A percentile compares a stretch with the other conserved stretches of the same genome.
Conservation (phyloP, 768 basidiomycete genomes). For the Lepiota venenata region DNA sequence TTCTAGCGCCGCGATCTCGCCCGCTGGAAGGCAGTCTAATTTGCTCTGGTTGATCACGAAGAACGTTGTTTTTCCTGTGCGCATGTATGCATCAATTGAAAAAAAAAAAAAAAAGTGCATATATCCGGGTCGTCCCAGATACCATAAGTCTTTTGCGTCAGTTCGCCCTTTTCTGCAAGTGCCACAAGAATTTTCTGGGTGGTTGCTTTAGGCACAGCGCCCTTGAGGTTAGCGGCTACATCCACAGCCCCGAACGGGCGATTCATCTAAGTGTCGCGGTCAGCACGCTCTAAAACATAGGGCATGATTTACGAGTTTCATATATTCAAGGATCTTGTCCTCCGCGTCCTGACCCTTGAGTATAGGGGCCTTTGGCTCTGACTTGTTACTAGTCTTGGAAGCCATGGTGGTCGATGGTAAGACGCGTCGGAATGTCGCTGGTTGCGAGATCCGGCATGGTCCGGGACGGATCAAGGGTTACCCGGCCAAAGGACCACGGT, state of each 20-base stretch:
- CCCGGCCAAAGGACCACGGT: conserved; percentile 6
- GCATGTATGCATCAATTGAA: neutral
- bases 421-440: neutral
- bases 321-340: conserved; percentile 72
- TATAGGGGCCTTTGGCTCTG: conserved; percentile 47
- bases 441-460: conserved; percentile 6
- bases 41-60: conserved; percentile 84
- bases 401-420: conserved; percentile 30
- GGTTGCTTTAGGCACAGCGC: conserved; percentile 78
- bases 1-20: conserved; percentile 59
- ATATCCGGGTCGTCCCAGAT: conserved; percentile 13
- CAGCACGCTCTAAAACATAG: conserved; percentile 1
- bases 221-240: conserved; percentile 87
- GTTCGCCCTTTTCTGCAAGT: conserved; percentile 81
- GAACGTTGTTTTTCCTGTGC: conserved; percentile 76
- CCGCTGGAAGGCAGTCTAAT: conserved; percentile 59
- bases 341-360: conserved; percentile 83
- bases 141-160: conserved; percentile 86
- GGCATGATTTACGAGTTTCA: conserved; percentile 53
- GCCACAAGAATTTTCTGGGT: conserved; percentile 80
- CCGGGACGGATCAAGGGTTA: conserved; percentile 10
- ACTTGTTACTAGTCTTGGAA: conserved; percentile 42
- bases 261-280: conserved; percentile 62
- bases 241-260: conserved; percentile 93
- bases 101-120: conserved; percentile 13